Base-by-base conservation (phyloP, 2,329 filamentous ascomycete genomes). In the Fusarium drepaniforme region DNA sequence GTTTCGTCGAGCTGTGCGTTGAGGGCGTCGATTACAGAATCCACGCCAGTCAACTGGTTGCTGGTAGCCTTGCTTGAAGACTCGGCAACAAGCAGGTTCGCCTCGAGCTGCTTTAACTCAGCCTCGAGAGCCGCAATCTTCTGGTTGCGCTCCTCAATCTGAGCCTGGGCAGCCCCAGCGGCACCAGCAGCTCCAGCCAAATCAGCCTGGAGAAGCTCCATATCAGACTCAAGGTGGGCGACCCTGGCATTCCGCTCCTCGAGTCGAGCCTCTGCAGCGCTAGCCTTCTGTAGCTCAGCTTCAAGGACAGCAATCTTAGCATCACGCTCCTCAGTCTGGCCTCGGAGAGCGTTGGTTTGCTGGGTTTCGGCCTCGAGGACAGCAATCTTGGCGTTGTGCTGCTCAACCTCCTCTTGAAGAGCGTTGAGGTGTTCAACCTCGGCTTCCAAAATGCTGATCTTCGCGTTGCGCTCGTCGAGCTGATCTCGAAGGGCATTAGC, bases 51-150 rank as follows among this genome's bases (percentile, higher is more conserved):
- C 59, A 84, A 66, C 49, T 81, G 80, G 59, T 79, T 72, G 38
- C 78, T 77, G 9, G 85, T 80, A 23, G 85, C 84, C 66, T 82
- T 83, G 60, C 80, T 80, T 57, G 81, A 83, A 16, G 84, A 79
- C 74, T 89, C 85, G 9, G 78, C 75, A n/a, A 73, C 64, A 5
- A 71, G 73, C 59, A 83, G 68, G 25, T 71, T 81, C 5, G 72
- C 74, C 49, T 79, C 64, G 37, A 79, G 46, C 49, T 79, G 67
- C 56, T 79, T 76, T 23, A 81, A 44, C 13, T 80, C 74, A 8
- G 82, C 75, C 74, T 89, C 86, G 4, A 89, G 81, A 6, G 83
- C 79, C 6, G 82, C 78, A 40, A 89, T 84, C 74, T 82, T 85
- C 53, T 80, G 80, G 67, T 86, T 85, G 60, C 86, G 84, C 67